These are phyloP conservation scores for Solanum hybrid DNA, from an alignment of 305 asterid genomes.

Conservation along the genomic window DNA sequence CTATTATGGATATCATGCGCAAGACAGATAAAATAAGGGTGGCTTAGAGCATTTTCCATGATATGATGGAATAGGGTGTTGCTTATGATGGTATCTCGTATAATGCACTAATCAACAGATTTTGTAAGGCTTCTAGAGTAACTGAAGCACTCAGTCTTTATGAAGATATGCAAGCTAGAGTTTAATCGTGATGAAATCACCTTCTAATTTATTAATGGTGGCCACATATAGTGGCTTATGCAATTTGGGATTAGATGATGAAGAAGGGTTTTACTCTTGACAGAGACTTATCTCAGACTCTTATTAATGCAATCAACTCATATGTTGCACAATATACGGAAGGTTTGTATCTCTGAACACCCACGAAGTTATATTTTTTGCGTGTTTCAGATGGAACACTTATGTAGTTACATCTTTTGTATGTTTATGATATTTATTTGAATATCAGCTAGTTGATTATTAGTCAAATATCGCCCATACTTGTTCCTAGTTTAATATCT, in stretches of 20 bases:
- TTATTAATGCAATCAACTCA: conserved; percentile 42
- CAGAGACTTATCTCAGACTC: conserved; percentile 55
- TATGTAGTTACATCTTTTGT: background rate
- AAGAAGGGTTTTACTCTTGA: conserved; percentile 84
- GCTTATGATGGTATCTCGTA: conserved; percentile 63
- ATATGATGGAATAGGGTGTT: conserved; percentile 57
- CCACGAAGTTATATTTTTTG: background rate
- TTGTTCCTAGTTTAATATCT: background rate
- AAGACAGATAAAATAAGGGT: conserved; percentile 44
- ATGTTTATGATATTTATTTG: background rate
- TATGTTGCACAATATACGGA: conserved; percentile 19
- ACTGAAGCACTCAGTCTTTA: conserved; percentile 60
- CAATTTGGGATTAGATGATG: conserved; percentile 37
- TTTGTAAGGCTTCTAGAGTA: conserved; percentile 50
- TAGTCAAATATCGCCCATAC: background rate
- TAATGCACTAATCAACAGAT: conserved; percentile 69
- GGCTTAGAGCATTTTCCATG: conserved; percentile 52
- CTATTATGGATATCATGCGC: conserved; percentile 57
- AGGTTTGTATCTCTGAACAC: conserved; percentile 15
- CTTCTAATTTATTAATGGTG: conserved; percentile 57
- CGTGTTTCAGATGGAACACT: background rate
- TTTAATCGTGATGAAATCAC: conserved; percentile 69
- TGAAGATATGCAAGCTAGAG: conserved; percentile 59
- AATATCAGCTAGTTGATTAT: background rate
- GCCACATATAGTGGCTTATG: conserved; percentile 32